Percentiles rank a stretch among this genome's conserved stretches.
These are phyloP conservation scores for Acidomyces sp. DNA, from an alignment of 495 filamentous ascomycete species.

Conservation along the genomic window DNA sequence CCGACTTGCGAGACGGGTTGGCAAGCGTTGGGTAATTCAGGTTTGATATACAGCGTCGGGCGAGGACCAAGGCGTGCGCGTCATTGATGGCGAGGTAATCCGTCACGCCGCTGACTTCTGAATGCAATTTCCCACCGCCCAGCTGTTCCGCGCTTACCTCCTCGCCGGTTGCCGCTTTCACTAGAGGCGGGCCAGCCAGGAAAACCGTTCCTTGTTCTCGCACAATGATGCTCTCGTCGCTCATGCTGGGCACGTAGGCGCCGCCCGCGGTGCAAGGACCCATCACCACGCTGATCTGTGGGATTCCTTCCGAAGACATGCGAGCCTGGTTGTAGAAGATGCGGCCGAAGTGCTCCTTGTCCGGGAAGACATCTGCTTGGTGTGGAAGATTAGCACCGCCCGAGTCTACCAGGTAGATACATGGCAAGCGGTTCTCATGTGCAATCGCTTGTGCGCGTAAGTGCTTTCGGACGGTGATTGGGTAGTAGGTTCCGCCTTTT, in stretches of 20 bases:
- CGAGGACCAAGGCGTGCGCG: constrained; percentile 81
- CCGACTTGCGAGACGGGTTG: background rate
- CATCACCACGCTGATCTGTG: constrained; percentile 93
- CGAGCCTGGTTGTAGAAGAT: constrained; percentile 99
- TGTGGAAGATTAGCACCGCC: constrained; percentile 93
- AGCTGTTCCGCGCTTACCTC: constrained; percentile 85
- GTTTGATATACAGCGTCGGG: constrained; percentile 69
- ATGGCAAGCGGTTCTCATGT: constrained; percentile 72
- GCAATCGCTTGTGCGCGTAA: constrained; percentile 85
- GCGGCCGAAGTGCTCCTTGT: constrained; percentile 87
- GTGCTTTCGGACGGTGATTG: constrained; percentile 97
- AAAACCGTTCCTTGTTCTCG: constrained; percentile 92
- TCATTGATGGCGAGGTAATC: constrained; percentile 94
- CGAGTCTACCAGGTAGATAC: constrained; percentile 93
- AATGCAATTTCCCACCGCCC: constrained; percentile 85
- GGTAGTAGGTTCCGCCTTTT: constrained; percentile 98
- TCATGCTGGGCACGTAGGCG: constrained; percentile 94
- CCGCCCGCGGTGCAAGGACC: constrained; percentile 94
- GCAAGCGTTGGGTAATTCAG: constrained; percentile 43
- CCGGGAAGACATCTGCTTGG: constrained; percentile 93
- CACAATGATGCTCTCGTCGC: constrained; percentile 94
- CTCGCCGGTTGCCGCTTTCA: constrained; percentile 94
- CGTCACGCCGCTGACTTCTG: constrained; percentile 81
- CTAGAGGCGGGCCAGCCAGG: constrained; percentile 84
- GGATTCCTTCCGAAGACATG: constrained; percentile 73